Evolutionary conservation across 805 yeast genomes (phyloP), one percentile per base, ranked within the genome.

Genomic region (Saccharomycopsis selenospora): DNA sequence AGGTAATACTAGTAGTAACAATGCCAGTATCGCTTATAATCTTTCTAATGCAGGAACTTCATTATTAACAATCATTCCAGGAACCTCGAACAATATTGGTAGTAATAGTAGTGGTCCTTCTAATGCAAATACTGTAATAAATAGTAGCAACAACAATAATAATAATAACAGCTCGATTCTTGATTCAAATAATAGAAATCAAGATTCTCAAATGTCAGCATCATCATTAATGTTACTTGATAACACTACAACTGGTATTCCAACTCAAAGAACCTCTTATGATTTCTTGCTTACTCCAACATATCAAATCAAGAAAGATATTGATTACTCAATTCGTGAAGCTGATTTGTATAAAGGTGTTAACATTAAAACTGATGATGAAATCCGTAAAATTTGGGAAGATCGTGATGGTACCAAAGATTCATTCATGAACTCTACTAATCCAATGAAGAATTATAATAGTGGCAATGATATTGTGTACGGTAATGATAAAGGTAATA

Each of bases 321-420:
- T 63, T 8, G 81, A 80, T 58, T 79, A 79, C 60, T 73, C 81
- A 0, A 73, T 74, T 1, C 65, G 86, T 50, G 86, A 80, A 57
- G 80, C 77, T 1, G 86, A 80, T 58, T 55, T 69, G 27, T 76
- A 77, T 50, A 43, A 45, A 42, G 46, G 49, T 8, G 14, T 40
- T 11, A 26, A 28, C 27, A 24, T 40, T 28, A 40, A 40, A 4
- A 22, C 75, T 26, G 81, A 76, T 56, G 75, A 76, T 0, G 81
- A 75, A 53, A 71, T 76, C 43, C 69, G 68, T 54, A 67, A 66
- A 14, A 62, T 76, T 36, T 76, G 82, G 82, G 76, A 71, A 26
- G 66, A 71, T 3, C 66, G 81, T 64, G 66, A 62, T 52, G 59
- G 56, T 26, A 59, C 45, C n/a, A n/a, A n/a, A 13, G 41, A 30